Conservation (phyloP, 495 filamentous ascomycete species). For the Friedmanniomyces simplex region DNA sequence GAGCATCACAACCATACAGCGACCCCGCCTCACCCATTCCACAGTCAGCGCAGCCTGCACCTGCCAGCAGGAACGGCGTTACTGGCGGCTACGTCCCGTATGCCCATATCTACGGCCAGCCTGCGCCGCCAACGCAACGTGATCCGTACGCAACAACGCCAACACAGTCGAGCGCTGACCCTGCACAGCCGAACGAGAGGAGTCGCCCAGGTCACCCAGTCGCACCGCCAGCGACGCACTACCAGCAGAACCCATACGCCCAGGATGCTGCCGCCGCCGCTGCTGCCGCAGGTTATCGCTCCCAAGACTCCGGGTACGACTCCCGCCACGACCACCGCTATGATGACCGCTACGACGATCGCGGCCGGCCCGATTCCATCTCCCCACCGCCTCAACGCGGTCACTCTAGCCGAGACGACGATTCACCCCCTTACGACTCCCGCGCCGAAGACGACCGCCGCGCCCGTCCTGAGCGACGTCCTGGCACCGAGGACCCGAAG, state of each 20-base stretch:
- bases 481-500: not conserved
- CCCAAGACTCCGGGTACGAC: not conserved
- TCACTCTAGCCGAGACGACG: not conserved
- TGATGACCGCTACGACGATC: conserved; percentile 2
- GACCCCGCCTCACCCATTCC: not conserved
- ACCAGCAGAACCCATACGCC: conserved; percentile 17
- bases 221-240: conserved; percentile 2
- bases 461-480: conserved; percentile 1
- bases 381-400: not conserved
- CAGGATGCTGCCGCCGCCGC: conserved; percentile 4
- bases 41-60: not conserved
- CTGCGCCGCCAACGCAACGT: not conserved
- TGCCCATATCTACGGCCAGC: conserved; percentile 15
- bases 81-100: conserved; percentile 14
- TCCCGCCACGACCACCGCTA: not conserved
- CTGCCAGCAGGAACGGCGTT: not conserved
- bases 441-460: not conserved
- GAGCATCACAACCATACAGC: not conserved
- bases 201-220: not conserved
- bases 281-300: not conserved
- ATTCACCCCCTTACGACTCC: conserved; percentile 1
- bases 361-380: not conserved
- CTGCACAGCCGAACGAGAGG: not conserved
- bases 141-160: not conserved
- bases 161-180: not conserved